Evolutionary conservation across 306 rosid genomes (phyloP).

Genomic region (Cicer judaicum): DNA sequence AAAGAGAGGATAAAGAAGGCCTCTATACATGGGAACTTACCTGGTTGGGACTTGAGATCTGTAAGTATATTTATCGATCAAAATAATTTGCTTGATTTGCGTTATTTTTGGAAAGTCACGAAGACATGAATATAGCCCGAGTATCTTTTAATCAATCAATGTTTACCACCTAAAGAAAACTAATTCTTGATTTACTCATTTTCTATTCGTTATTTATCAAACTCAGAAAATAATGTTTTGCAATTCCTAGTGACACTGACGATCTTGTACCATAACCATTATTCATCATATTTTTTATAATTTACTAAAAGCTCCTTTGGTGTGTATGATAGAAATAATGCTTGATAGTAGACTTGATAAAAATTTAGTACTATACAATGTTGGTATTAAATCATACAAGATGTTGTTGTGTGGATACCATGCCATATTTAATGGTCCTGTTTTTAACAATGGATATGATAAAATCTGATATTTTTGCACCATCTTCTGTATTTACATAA

Average conservation of each 20-base stretch:
- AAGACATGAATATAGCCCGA: not conserved
- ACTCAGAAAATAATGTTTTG: slow-evolving; percentile 14
- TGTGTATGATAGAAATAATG: too few species aligned
- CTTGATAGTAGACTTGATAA: not conserved
- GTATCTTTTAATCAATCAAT: slow-evolving; percentile 25
- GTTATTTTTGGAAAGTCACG: not conserved
- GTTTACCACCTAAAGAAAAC: slow-evolving; percentile 8
- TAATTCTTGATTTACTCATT: slow-evolving; percentile 16
- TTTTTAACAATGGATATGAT: not conserved
- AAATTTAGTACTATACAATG: not conserved
- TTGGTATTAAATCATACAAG: not conserved
- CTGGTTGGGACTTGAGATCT: slow-evolving; percentile 93
- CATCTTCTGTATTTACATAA: not conserved
- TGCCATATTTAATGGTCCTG: not conserved
- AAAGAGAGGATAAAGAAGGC: slow-evolving; percentile 81
- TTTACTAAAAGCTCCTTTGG: not conserved
- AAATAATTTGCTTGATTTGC: slow-evolving; percentile 14
- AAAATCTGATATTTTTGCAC: not conserved
- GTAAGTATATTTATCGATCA: slow-evolving; percentile 59
- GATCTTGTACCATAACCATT: slow-evolving; percentile 10
- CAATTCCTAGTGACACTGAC: not conserved
- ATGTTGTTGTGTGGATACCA: not conserved
- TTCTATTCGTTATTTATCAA: slow-evolving; percentile 16
- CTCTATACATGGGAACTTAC: slow-evolving; percentile 69
- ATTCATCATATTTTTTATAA: slow-evolving; percentile 17